These are phyloP conservation scores for Penicillium sp. DNA, from an alignment of 2,329 filamentous ascomycete species.

Conservation along the genomic window DNA sequence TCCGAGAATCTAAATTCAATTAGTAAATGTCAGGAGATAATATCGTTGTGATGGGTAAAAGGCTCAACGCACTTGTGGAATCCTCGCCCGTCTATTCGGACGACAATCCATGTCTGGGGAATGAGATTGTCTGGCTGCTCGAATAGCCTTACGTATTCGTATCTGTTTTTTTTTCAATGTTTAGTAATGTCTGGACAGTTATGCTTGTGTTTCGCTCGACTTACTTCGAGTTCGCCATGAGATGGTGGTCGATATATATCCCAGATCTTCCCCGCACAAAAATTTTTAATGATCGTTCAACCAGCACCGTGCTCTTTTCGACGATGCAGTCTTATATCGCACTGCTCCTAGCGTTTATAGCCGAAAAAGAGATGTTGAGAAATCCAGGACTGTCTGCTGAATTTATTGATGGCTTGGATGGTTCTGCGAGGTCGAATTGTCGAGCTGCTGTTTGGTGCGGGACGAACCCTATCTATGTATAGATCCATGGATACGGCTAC, in stretches of 20 bases:
- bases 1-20: slow-evolving; percentile 59
- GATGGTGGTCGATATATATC: not conserved
- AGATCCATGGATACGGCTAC: no score
- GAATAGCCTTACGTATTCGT: slow-evolving; percentile 88
- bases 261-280: slow-evolving; percentile 3
- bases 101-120: slow-evolving; percentile 91
- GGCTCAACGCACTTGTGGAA: slow-evolving; percentile 73
- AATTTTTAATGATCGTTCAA: not conserved
- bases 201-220: not conserved
- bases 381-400: not conserved
- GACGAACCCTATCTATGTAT: not conserved
- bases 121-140: slow-evolving; percentile 78
- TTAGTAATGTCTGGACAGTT: not conserved
- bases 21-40: not conserved
- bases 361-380: not conserved
- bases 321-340: not conserved
- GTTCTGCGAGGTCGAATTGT: not conserved
- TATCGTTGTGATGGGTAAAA: not conserved
- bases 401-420: not conserved
- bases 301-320: not conserved
- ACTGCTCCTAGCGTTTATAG: not conserved
- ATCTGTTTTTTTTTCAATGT: slow-evolving; percentile 53
- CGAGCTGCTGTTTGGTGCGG: not conserved
- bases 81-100: slow-evolving; percentile 87
- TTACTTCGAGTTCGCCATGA: slow-evolving; percentile 42